Base-by-base conservation (phyloP, 2,329 filamentous ascomycete genomes). In the Verticillium zaregamsianum region DNA sequence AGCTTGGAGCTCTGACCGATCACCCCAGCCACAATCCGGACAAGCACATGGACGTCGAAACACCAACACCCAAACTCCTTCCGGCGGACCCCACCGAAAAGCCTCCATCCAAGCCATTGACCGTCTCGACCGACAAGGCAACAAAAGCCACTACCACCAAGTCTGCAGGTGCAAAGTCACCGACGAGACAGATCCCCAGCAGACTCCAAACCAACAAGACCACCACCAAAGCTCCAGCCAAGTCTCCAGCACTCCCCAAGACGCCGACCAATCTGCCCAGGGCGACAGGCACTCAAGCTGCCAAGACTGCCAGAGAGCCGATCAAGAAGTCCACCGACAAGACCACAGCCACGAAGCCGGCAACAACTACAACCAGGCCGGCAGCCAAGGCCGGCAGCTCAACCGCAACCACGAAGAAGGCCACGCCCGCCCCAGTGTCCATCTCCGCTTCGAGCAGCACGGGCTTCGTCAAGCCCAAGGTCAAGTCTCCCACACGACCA, bases 401-500 rank as follows among this genome's bases (percentile, higher is more conserved):
- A 3, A 71, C 73, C 28, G 14, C 59, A n/a, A 64, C 73, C 17
- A 66, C 66, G 31, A 82, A 80, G 68, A 85, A 79, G 63, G 40
- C 45, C n/a, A 54, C 40, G 14, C 78, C 79, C 9, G 71, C 76
- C 11, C 69, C 79, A 3, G 67, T 80, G 37, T 79, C 80, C 56
- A 66, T 73, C 2, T 75, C 77, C 23, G 69, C 78, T 31, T 70
- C 70, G 28, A 64, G 71, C n/a, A 73, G 75, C 32, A 71, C 77
- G 7, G 77, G 75, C 2, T 82, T 83, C 63, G 76, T 80, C 32
- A 88, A 87, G 69, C 84, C 86, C 9, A 88, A 86, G 71, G 76
- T 82, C 49, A 88, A 86, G 73, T 91, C 90, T 12, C 88, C 88
- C 2, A 92, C 90, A 2, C 85, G 86, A 61, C 89, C 89, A 11